Base-by-base conservation (phyloP, 805 yeast species). In the Groenewaldozyma salmanticensis region DNA sequence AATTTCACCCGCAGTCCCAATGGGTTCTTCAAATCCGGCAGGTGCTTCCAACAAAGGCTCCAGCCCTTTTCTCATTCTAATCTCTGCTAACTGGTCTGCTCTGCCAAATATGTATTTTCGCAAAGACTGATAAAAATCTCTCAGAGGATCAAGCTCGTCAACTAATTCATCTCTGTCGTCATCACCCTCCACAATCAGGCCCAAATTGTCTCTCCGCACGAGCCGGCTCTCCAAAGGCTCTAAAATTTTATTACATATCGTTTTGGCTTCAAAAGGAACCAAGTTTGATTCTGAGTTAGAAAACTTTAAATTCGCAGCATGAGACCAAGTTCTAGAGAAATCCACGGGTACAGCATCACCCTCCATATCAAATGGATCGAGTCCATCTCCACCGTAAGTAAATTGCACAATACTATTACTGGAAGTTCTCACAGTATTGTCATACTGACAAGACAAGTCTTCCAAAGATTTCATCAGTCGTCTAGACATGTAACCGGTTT, bases 281-380 rank as follows among this genome's bases (percentile, higher is more conserved):
- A 88, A 61, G 3, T 81, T 75, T 22, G 52, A 51, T 15, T 75
- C 86, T 0, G 64, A 44, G 37, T 68, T 65, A 15, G 39, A 37
- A 48, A 76, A 78, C 1, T 95, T 82, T 42, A 85, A 66, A 62
- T 82, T 81, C 52, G 64, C 70, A 4, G 95, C 79, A 60, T 92
- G 98, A 48, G 79, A 87, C 99, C 99, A 92, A 19, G 95, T 85
- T 58, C 96, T 77, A 42, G 70, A 71, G 60, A 92, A 90, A 59
- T 94, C 87, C 27, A 92, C 98, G 0, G 99, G 98, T 53, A 70
- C 76, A 1, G 97, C 96, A 62, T 94, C 96, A 52, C 98, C 98
- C 65, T 94, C 99, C 98, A 92, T 92, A 64, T 90, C 96, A 58
- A 85, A 71, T 2, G 99, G 99, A 68, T 92, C 99, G 49, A 92